Conservation (phyloP, 768 basidiomycete genomes). For the Pleurotus tuber-regium region DNA sequence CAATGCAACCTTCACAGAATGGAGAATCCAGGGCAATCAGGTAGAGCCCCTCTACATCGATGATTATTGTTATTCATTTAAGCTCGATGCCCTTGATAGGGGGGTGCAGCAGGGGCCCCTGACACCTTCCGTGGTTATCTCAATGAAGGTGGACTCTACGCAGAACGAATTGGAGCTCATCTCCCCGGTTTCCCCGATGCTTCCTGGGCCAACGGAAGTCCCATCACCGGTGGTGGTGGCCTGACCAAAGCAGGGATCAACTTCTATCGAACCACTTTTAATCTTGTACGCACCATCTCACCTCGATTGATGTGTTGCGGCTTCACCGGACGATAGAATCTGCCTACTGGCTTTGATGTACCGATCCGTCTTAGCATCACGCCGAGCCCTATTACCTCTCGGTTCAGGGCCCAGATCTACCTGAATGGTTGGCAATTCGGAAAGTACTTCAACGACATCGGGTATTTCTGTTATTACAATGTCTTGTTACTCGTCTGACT, state of each 20-base stretch:
- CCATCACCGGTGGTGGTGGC: conserved; percentile 23
- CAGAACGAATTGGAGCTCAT: conserved; percentile 49
- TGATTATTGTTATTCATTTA: too few species aligned
- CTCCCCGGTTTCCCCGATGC: conserved; percentile 43
- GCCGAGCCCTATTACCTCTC: conserved; percentile 40
- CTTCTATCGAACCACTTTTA: conserved; percentile 42
- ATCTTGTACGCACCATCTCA: conserved; percentile 26
- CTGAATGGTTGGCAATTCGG: conserved; percentile 54
- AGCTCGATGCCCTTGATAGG: conserved; percentile 18
- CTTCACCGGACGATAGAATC: conserved; percentile 21
- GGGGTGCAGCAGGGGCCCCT: conserved; percentile 36
- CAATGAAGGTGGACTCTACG: conserved; percentile 50
- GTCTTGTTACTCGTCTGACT: background rate
- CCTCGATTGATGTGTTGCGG: background rate
- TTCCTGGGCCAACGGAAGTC: conserved; percentile 33
- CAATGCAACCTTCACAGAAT: conserved; percentile 30
- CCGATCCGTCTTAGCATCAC: conserved; percentile 45
- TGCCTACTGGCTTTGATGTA: conserved; percentile 40
- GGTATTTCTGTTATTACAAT: conserved; percentile 24
- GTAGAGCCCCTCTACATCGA: conserved; percentile 21
- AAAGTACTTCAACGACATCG: conserved; percentile 51
- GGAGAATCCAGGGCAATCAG: conserved; percentile 44
- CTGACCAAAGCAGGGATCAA: conserved; percentile 39
- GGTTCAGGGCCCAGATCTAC: conserved; percentile 48
- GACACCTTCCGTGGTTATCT: conserved; percentile 47